These are phyloP conservation scores for Alternaria solani DNA, from an alignment of 2,329 filamentous ascomycete species.

Conservation along the genomic window DNA sequence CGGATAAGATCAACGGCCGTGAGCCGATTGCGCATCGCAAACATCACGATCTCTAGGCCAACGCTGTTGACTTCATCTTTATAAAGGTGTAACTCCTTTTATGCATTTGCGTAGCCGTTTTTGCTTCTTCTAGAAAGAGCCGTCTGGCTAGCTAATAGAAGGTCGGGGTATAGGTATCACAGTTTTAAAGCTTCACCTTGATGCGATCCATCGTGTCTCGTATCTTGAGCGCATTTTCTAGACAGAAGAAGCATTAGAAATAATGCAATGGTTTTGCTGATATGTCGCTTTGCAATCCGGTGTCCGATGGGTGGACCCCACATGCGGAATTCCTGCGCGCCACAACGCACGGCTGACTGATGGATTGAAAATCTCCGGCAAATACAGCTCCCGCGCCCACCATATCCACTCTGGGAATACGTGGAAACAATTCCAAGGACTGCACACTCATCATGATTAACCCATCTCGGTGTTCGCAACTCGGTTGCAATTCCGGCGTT, in stretches of 20 bases:
- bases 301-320: neutral
- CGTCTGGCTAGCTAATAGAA: neutral
- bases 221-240: neutral
- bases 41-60: neutral
- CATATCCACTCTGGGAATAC: neutral
- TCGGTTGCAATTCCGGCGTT: constrained; percentile 9
- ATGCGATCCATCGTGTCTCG: neutral
- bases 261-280: neutral
- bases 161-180: neutral
- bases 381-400: neutral
- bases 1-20: neutral
- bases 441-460: neutral
- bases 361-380: constrained; percentile 13
- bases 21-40: neutral
- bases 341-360: constrained; percentile 8
- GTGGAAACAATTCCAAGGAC: neutral
- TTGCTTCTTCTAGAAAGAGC: neutral
- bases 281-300: neutral
- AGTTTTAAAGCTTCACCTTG: neutral
- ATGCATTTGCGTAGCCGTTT: neutral
- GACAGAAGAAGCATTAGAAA: neutral
- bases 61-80: neutral
- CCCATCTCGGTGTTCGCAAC: neutral
- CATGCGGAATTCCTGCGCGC: constrained; percentile 9
- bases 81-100: neutral